Evolutionary conservation across 257 asterid species (phyloP).

Genomic region (Nicotiana knightiana): DNA sequence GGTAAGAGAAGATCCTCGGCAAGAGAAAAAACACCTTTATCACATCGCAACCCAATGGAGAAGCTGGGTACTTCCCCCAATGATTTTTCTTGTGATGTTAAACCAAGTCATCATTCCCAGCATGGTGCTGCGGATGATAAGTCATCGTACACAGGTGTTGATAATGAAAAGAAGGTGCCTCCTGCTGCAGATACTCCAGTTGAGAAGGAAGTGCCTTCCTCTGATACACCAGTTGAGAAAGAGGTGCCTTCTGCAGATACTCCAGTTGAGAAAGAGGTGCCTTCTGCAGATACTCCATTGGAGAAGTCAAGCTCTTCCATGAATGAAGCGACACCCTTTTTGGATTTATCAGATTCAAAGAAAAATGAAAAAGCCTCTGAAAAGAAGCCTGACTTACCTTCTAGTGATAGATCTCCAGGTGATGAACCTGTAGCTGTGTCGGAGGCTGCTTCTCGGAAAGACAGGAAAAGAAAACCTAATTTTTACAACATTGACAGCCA

Average conservation of each 20-base stretch:
- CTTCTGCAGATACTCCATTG: conserved; percentile 10
- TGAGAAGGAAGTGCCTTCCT: not conserved
- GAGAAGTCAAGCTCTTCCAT: conserved; percentile 20
- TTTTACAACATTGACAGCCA: conserved; percentile 17
- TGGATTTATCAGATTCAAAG: conserved; percentile 32
- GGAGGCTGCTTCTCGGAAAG: conserved; percentile 32
- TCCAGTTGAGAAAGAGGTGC: not conserved
- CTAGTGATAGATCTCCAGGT: conserved; percentile 31
- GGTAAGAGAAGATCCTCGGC: conserved; percentile 39
- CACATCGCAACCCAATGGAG: conserved; percentile 28
- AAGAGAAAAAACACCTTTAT: conserved; percentile 35
- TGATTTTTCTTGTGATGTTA: conserved; percentile 22
- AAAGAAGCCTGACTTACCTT: conserved; percentile 23
- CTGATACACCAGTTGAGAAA: conserved; percentile 16
- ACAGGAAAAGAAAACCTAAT: conserved; percentile 48
- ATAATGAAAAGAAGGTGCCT: conserved; percentile 29
- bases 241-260: conserved; percentile 4
- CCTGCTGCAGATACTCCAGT: conserved; percentile 18
- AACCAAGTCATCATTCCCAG: conserved; percentile 26
- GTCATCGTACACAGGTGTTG: conserved; percentile 27
- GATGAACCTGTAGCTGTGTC: conserved; percentile 28
- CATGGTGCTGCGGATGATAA: conserved; percentile 43
- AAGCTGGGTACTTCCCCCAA: conserved; percentile 30
- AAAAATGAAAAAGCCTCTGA: conserved; percentile 30
- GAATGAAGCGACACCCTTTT: conserved; percentile 28